These are phyloP conservation scores for Blastocystis sp. DNA, from an alignment of 352 stramenopile species.

Conservation along the genomic window DNA sequence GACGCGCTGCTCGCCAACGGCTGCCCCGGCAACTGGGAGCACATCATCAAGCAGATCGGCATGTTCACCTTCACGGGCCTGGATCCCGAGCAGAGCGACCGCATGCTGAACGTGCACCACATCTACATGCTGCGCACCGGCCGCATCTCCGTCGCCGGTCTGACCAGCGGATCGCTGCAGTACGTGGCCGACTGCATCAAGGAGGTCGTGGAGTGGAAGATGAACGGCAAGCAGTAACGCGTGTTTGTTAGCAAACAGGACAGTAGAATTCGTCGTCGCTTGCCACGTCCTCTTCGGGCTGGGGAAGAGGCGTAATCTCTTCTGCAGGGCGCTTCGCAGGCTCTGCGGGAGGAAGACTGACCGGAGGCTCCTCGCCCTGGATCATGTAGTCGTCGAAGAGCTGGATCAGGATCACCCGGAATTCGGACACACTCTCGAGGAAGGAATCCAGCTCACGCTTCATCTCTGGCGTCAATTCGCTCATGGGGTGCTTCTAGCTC, in stretches of 20 bases:
- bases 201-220: conserved; percentile 80
- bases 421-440: not conserved
- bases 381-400: not conserved
- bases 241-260: conserved; percentile 44
- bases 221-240: conserved; percentile 70
- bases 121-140: conserved; percentile 97
- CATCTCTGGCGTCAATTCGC: not conserved
- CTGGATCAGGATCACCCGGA: not conserved
- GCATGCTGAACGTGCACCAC: conserved; percentile 90
- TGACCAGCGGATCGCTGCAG: conserved; percentile 92
- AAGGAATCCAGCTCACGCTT: not conserved
- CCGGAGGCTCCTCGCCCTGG: not conserved
- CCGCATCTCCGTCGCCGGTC: conserved; percentile 91
- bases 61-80: conserved; percentile 90
- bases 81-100: conserved; percentile 87
- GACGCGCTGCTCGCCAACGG: conserved; percentile 85
- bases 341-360: not conserved
- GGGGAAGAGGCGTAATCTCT: not conserved
- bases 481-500: not conserved
- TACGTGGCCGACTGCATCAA: conserved; percentile 91
- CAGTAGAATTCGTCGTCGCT: conserved; percentile 54
- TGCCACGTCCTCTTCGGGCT: not conserved
- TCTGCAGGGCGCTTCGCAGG: not conserved
- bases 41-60: conserved; percentile 96
- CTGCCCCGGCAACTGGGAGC: conserved; percentile 85